Percentiles rank a stretch among this genome's conserved stretches.
Conservation (phyloP, 371 early-diverging fungal species). For the Rhizopus sp. region DNA sequence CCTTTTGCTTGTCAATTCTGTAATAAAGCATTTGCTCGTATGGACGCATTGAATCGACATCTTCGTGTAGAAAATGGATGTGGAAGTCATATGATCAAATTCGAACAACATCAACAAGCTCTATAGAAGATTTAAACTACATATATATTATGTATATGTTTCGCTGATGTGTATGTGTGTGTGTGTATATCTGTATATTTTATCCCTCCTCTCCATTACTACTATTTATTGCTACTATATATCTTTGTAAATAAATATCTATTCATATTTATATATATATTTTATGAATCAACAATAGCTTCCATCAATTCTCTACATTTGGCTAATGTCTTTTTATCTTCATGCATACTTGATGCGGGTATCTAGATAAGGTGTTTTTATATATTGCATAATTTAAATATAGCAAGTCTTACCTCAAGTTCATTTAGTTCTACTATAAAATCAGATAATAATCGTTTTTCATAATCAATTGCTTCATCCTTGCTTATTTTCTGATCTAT, state of each 20-base stretch:
- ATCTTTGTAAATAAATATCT: conserved; percentile 1
- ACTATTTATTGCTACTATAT: background rate
- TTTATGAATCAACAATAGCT: background rate
- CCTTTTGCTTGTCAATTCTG: conserved; percentile 67
- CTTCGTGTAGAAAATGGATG: conserved; percentile 24
- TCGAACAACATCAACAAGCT: background rate
- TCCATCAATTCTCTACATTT: background rate
- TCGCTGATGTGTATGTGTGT: no score
- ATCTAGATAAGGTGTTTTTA: background rate
- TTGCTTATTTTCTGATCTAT: background rate
- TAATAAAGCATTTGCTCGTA: conserved; percentile 73
- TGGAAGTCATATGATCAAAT: background rate
- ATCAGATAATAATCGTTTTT: background rate
- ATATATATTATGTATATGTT: no score
- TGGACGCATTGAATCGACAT: conserved; percentile 74
- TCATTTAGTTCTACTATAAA: background rate
- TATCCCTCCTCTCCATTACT: background rate
- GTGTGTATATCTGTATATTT: no score
- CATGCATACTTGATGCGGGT: background rate
- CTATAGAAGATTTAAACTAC: background rate
- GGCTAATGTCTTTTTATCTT: background rate
- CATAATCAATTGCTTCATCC: conserved; percentile 1
- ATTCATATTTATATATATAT: background rate
- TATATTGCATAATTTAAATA: no score
- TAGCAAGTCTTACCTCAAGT: background rate